phyloP scores from a whole-genome alignment of 2,329 filamentous ascomycete genomes.

The Fusarium oligoseptatum region DNA sequence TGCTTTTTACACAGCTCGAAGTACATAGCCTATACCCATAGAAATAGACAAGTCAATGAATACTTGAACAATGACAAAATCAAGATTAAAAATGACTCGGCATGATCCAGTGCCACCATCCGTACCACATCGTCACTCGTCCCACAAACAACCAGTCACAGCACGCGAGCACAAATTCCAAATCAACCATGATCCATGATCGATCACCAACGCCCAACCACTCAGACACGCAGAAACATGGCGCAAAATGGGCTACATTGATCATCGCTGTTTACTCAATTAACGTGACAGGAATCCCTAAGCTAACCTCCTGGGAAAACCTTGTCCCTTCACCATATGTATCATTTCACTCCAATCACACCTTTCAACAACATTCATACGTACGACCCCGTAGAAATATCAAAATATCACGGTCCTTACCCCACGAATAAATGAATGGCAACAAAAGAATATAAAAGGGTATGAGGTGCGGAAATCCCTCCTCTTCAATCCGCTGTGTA shows the following conservation, averaged over 20 bases:
- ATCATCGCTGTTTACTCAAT: conserved; percentile 24
- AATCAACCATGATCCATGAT: not conserved
- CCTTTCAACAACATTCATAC: conserved; percentile 11
- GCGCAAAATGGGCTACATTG: not conserved
- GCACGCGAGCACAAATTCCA: not conserved
- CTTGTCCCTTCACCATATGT: not conserved
- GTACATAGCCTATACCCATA: not conserved
- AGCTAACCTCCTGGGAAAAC: not conserved
- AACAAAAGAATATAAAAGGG: conserved; percentile 22
- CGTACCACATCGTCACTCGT: not conserved
- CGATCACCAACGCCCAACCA: not conserved
- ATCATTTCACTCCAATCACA: not conserved
- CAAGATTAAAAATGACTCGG: not conserved
- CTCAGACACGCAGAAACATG: not conserved
- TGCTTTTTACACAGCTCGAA: not conserved
- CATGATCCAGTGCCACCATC: not conserved
- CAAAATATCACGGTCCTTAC: conserved; percentile 2
- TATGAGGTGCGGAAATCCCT: conserved; percentile 19
- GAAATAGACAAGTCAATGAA: not conserved
- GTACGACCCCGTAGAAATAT: conserved; percentile 8
- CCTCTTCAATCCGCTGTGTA: conserved; percentile 30
- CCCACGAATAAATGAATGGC: not conserved
- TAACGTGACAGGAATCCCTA: conserved; percentile 18
- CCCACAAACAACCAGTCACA: not conserved
- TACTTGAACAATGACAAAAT: not conserved